These are phyloP conservation scores for Platanus orientalis DNA, from an alignment of 164 flowering plant genomes.

Conservation along the genomic window DNA sequence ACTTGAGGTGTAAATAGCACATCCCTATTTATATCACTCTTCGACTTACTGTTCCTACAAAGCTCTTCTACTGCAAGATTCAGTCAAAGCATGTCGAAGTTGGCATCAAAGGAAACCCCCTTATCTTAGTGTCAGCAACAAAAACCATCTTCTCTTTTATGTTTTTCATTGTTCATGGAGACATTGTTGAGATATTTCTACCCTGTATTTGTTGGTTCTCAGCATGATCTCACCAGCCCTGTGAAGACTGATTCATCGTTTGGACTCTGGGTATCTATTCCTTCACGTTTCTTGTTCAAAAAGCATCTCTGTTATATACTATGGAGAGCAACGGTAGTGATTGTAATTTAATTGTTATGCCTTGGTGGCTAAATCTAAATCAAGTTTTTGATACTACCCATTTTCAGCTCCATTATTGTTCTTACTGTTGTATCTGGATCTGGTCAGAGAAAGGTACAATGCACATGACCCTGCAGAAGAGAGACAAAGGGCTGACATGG, in stretches of 20 bases:
- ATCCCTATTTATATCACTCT: conserved; percentile 77
- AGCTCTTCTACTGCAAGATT: conserved; percentile 71
- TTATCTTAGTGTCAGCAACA: conserved; percentile 56
- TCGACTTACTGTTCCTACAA: conserved; percentile 69
- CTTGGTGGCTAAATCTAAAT: too few relatives aligned
- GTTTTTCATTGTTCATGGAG: conserved; percentile 6
- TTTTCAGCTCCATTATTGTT: not conserved
- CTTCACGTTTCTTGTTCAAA: not conserved
- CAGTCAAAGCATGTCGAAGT: conserved; percentile 75
- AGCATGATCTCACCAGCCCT: conserved; percentile 74
- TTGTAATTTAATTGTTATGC: too few relatives aligned
- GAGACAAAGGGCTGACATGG: not conserved
- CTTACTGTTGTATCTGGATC: not conserved
- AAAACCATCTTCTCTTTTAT: not conserved
- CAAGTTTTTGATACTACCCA: too few relatives aligned
- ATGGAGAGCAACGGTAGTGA: not conserved
- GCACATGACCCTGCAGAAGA: not conserved
- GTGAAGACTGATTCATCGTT: conserved; percentile 88
- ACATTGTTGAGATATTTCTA: not conserved
- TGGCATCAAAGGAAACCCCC: conserved; percentile 91
- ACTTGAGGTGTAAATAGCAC: too few relatives aligned
- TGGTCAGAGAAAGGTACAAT: conserved; percentile 2
- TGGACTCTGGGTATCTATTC: conserved; percentile 78
- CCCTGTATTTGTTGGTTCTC: conserved; percentile 18
- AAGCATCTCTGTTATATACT: not conserved